Conservation (phyloP, 345 rosid species). For the Punica granatum region DNA sequence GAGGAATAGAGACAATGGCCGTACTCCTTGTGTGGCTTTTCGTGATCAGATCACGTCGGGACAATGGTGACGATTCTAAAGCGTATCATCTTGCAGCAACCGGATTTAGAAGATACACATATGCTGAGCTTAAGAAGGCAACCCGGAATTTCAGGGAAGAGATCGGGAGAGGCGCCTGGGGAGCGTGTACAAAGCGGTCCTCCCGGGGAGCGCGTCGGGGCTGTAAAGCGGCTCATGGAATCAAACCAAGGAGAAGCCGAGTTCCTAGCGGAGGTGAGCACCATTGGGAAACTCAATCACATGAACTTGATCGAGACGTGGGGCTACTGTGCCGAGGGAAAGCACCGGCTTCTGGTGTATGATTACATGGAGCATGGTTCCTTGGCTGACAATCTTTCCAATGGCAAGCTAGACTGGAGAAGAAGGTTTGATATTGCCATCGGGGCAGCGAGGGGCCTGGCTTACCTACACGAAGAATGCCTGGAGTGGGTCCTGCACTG, state of each 20-base stretch:
- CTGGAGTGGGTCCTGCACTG: conserved; percentile 22
- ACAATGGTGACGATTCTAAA: neutral
- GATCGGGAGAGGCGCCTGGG: conserved; percentile 25
- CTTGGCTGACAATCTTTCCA: conserved; percentile 6
- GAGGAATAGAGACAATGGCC: neutral
- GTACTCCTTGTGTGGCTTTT: conserved; percentile 9
- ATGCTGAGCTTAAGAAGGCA: conserved; percentile 10
- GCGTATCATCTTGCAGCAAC: conserved; percentile 8
- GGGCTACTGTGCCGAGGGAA: conserved; percentile 22
- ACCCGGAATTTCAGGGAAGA: conserved; percentile 16
- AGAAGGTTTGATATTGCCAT: conserved; percentile 16
- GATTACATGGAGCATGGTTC: conserved; percentile 18
- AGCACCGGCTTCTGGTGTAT: conserved; percentile 18
- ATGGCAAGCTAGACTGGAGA: conserved; percentile 16
- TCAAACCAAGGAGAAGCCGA: conserved; percentile 18
- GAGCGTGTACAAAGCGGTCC: conserved; percentile 16
- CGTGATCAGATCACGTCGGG: neutral
- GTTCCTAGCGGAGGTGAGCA: conserved; percentile 23
- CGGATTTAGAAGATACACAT: conserved; percentile 13
- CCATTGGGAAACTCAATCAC: conserved; percentile 25
- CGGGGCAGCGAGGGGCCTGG: conserved; percentile 22
- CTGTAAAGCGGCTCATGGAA: conserved; percentile 20
- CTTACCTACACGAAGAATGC: conserved; percentile 32
- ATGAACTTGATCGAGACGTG: conserved; percentile 20
- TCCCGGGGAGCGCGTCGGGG: conserved; percentile 5